Percentiles rank a stretch among this genome's conserved stretches.
phyloP scores from a whole-genome alignment of 2,329 filamentous ascomycete species.

The Cephalotrichum gorgonifer region DNA sequence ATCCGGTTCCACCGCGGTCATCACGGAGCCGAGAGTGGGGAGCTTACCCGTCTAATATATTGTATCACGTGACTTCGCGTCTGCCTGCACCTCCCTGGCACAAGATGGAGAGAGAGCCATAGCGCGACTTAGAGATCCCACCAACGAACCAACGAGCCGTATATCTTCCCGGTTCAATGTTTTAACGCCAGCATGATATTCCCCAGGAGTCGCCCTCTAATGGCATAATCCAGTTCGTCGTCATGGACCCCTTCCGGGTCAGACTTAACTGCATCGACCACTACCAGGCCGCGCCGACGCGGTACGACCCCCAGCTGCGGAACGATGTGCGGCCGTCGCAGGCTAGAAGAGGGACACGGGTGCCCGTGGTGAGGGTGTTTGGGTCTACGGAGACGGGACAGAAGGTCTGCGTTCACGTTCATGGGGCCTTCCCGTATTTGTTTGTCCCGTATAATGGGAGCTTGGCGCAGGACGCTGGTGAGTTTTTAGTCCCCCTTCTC shows the following conservation, averaged over 20 bases:
- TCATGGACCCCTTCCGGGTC: constrained; percentile 64
- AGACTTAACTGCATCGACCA: constrained; percentile 93
- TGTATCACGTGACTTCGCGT: constrained; percentile 1
- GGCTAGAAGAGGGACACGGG: constrained; percentile 53
- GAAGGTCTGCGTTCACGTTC: constrained; percentile 91
- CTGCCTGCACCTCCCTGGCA: background rate
- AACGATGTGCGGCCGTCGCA: constrained; percentile 50
- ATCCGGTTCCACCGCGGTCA: no score
- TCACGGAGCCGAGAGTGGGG: background rate
- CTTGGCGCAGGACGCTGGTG: constrained; percentile 57
- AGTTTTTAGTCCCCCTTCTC: constrained; percentile 15
- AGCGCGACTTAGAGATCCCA: no score
- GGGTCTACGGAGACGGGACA: constrained; percentile 90
- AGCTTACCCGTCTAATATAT: background rate
- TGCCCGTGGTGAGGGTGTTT: constrained; percentile 84
- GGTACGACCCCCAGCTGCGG: constrained; percentile 70
- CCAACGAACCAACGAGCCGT: background rate
- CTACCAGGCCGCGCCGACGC: constrained; percentile 72
- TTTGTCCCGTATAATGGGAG: constrained; percentile 76
- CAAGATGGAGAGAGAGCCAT: no score
- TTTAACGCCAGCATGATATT: background rate
- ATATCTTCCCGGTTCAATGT: background rate
- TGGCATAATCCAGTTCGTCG: background rate
- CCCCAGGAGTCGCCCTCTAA: background rate
- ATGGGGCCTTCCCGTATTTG: constrained; percentile 93